phyloP scores from a whole-genome alignment of 139 green algal species.

The Tetraselmis chui region DNA sequence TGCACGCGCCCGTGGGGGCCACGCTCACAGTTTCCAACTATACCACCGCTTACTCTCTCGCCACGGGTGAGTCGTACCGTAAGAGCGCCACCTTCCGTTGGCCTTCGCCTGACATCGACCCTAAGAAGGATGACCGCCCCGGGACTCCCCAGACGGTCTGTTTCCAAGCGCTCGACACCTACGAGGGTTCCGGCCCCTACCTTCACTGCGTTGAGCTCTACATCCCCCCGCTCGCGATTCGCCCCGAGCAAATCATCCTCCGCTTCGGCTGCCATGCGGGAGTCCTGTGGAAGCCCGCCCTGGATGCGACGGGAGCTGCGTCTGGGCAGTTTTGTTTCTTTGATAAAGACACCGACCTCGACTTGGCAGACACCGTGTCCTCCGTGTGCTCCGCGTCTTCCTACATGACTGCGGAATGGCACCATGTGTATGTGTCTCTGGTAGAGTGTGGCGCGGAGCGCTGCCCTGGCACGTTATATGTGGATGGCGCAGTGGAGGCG shows the following conservation, averaged over 20 bases:
- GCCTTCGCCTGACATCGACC: not conserved
- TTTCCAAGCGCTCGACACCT: conserved; percentile 18
- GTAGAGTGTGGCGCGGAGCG: conserved; percentile 5
- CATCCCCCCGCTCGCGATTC: not conserved
- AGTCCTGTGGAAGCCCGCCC: conserved; percentile 12
- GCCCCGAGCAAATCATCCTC: conserved; percentile 12
- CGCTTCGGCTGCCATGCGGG: conserved; percentile 21
- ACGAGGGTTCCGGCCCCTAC: not conserved
- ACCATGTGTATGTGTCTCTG: conserved; percentile 10
- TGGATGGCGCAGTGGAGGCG: not conserved
- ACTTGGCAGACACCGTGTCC: not conserved
- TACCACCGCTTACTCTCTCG: too few relatives aligned
- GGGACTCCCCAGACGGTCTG: conserved; percentile 3
- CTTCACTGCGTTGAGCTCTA: conserved; percentile 17
- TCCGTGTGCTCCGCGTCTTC: not conserved
- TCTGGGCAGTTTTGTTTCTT: conserved; percentile 19
- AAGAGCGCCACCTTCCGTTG: conserved; percentile 1
- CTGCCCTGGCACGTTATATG: conserved; percentile 7
- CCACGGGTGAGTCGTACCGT: not conserved
- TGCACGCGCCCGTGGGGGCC: not conserved
- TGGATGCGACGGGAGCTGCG: not conserved
- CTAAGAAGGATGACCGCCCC: conserved; percentile 9
- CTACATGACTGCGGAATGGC: conserved; percentile 11
- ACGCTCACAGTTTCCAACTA: not conserved
- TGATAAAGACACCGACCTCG: conserved; percentile 15